Evolutionary conservation across 2,329 filamentous ascomycete genomes (phyloP).

Genomic region (Xylariaceae sp.): DNA sequence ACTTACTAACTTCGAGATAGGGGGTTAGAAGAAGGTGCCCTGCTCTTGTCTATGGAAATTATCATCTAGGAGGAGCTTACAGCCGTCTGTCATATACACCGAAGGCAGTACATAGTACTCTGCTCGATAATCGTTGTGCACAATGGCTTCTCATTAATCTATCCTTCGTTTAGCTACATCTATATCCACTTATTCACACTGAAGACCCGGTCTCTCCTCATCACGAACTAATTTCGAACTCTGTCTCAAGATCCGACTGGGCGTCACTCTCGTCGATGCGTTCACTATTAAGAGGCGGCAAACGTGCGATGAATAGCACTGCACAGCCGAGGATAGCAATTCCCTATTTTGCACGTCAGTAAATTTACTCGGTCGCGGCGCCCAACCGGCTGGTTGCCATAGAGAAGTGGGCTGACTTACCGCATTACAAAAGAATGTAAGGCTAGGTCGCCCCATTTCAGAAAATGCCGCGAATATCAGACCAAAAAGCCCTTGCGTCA

Average conservation of each 20-base stretch:
- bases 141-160: too few relatives aligned
- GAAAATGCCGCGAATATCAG: conserved; percentile 70
- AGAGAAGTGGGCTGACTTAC: conserved; percentile 45
- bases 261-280: conserved; percentile 45
- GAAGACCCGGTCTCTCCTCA: too few relatives aligned
- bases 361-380: background rate
- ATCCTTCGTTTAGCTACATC: too few relatives aligned
- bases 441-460: conserved; percentile 60
- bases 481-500: conserved; percentile 70
- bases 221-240: background rate
- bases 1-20: too few relatives aligned
- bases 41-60: too few relatives aligned
- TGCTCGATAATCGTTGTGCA: too few relatives aligned
- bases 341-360: conserved; percentile 44
- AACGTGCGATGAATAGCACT: conserved; percentile 51
- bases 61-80: too few relatives aligned
- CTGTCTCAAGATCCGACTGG: background rate
- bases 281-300: conserved; percentile 51
- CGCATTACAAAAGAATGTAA: conserved; percentile 73
- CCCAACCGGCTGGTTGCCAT: background rate
- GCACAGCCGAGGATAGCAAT: conserved; percentile 59
- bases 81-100: too few relatives aligned
- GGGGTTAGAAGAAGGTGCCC: too few relatives aligned
- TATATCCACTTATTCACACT: too few relatives aligned
- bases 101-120: too few relatives aligned